These are phyloP conservation scores for Lactarius trivialis DNA, from an alignment of 768 basidiomycete species.

Conservation along the genomic window DNA sequence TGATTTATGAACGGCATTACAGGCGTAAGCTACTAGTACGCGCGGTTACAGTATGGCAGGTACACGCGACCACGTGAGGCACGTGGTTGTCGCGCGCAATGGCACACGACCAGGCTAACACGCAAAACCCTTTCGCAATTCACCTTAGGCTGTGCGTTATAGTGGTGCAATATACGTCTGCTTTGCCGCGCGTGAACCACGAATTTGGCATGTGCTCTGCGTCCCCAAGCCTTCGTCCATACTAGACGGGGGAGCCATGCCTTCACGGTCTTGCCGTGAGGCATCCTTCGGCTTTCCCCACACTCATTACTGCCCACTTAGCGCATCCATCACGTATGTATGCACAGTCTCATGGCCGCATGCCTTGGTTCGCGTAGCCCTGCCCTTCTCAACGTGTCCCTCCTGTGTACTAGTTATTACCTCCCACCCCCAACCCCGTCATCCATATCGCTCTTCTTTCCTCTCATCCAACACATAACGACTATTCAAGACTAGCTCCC, in stretches of 20 bases:
- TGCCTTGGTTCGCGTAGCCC: constrained; percentile 17
- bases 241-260: neutral
- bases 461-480: constrained; percentile 9
- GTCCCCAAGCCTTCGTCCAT: neutral
- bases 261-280: neutral
- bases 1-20: constrained; percentile 14
- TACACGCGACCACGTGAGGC: constrained; percentile 23
- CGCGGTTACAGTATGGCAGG: constrained; percentile 8
- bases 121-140: constrained; percentile 7
- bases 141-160: constrained; percentile 6
- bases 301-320: neutral
- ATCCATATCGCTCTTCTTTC: constrained; percentile 18
- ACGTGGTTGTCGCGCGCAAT: constrained; percentile 16
- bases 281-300: neutral
- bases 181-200: constrained; percentile 14
- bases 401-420: constrained; percentile 16
- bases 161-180: constrained; percentile 9
- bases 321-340: constrained; percentile 8
- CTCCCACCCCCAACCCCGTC: constrained; percentile 9
- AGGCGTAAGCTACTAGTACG: neutral
- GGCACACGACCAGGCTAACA: neutral
- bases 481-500: constrained; percentile 1
- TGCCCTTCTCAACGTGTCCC: constrained; percentile 25
- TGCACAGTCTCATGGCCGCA: constrained; percentile 14
- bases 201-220: constrained; percentile 10